Evolutionary conservation across 2,329 filamentous ascomycete genomes (phyloP), one percentile per base, ranked within the genome.

Genomic region (Pseudogymnoascus sp.): DNA sequence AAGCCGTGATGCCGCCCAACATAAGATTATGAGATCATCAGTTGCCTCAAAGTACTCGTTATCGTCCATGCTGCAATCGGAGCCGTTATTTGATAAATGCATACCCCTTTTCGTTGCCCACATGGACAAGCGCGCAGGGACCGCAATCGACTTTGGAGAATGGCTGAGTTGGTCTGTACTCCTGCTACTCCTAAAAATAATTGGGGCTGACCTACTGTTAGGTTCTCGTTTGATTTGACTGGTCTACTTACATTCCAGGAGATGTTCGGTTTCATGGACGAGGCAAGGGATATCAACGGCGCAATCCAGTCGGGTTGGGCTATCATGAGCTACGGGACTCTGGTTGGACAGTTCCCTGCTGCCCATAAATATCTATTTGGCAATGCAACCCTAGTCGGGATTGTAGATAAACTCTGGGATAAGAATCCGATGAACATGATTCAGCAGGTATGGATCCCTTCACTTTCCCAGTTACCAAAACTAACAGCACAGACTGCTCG

Each of bases 181-280:
- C 25, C 4, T 33, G 10, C 4, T 0, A 29, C 18, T 29, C 18
- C 21, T 29, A 18, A 33, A 6, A 13, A 13, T 18, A n/a, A 21
- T 29, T 7, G 9, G 15, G 15, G 3, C 25, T 39, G 9, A 33
- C n/a, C 13, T 29, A 7, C 61, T 60, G 12, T 29, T 39, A 59
- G 45, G 42, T 65, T 62, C 39, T 64, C 64, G 10, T 63, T 64
- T 21, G 65, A 66, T 29, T 59, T 62, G 9, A 58, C 65, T 33
- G 65, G 60, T 4, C 39, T 42, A 2, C 40, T 64, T n/a, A 63
- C 65, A 21, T 63, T 66, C 33, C 37, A 52, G 10, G 18, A 37
- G 2, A 27, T 27, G 10, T 64, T 65, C 48, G 61, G 64, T 1
- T 66, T 64, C 36, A 52, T 66, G 58, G 62, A 64, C 9, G 10